These are phyloP conservation scores for Globisporangium acanthophoron DNA, from an alignment of 352 stramenopile genomes.

Conservation along the genomic window DNA sequence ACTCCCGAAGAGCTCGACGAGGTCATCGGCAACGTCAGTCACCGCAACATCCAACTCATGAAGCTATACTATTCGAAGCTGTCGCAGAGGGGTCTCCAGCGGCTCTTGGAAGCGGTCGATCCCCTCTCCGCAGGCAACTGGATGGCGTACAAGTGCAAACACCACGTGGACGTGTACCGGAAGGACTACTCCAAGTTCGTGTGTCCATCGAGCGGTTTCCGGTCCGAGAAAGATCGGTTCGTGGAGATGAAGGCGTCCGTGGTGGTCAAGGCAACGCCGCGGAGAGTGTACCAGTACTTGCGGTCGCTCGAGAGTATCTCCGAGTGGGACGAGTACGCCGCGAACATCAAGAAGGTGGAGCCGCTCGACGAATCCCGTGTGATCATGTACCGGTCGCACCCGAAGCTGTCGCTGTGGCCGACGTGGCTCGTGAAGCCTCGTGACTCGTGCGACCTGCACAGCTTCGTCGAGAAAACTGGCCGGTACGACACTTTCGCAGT, in stretches of 20 bases:
- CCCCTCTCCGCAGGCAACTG: conserved; percentile 31
- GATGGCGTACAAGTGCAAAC: conserved; percentile 37
- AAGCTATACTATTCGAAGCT: conserved; percentile 68
- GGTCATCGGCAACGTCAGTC: conserved; percentile 49
- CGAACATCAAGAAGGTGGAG: conserved; percentile 47
- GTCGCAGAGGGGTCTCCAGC: conserved; percentile 48
- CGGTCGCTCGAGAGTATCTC: conserved; percentile 33
- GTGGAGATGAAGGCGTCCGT: conserved; percentile 76
- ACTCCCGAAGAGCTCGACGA: conserved; percentile 47
- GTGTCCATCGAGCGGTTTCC: conserved; percentile 7
- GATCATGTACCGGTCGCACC: conserved; percentile 66
- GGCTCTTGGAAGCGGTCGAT: conserved; percentile 37
- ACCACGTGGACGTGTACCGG: conserved; percentile 35
- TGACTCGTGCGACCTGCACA: conserved; percentile 77
- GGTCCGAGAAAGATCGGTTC: conserved; percentile 34
- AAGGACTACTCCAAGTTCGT: conserved; percentile 14
- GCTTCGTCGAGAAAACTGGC: conserved; percentile 69
- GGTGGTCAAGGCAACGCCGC: conserved; percentile 34
- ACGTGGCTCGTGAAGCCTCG: conserved; percentile 74
- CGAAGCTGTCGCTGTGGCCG: conserved; percentile 70
- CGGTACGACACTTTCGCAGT: conserved; percentile 55
- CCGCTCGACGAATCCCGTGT: conserved; percentile 54
- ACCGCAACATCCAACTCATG: conserved; percentile 71
- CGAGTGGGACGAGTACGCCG: conserved; percentile 31
- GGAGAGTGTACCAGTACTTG: conserved; percentile 57